phyloP scores from a whole-genome alignment of 1,284 basidiomycete species.

The Mycosarcoma maydis region DNA sequence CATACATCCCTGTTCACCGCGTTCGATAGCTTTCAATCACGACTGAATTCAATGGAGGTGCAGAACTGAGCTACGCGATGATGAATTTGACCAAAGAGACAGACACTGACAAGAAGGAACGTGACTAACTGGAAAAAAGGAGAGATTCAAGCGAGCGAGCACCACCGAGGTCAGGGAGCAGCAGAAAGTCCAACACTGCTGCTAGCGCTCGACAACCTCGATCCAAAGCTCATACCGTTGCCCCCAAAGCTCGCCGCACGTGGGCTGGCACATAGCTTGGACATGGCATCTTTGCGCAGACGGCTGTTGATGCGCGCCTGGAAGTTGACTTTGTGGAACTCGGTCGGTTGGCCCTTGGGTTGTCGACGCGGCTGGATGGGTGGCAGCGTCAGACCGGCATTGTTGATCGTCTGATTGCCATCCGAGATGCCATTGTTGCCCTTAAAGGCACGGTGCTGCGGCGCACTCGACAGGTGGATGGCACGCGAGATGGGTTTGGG shows the following conservation, averaged over 20 bases:
- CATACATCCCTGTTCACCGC: too few species aligned
- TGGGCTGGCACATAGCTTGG: slow-evolving; percentile 58
- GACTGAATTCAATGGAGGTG: too few species aligned
- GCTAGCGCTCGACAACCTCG: slow-evolving; percentile 32
- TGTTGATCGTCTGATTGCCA: slow-evolving; percentile 18
- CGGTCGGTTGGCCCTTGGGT: slow-evolving; percentile 59
- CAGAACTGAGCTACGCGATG: too few species aligned
- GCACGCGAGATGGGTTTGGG: slow-evolving; percentile 47
- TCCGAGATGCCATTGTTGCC: slow-evolving; percentile 6
- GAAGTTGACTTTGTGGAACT: slow-evolving; percentile 60
- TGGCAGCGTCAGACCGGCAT: slow-evolving; percentile 34
- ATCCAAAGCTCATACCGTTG: slow-evolving; percentile 45
- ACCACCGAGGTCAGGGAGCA: slow-evolving; percentile 5
- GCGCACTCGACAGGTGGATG: slow-evolving; percentile 47
- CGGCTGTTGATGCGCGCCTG: slow-evolving; percentile 53
- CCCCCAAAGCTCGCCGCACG: slow-evolving; percentile 51
- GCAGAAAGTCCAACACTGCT: slow-evolving; percentile 26
- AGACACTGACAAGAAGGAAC: background rate
- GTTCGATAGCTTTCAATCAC: too few species aligned
- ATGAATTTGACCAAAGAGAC: background rate
- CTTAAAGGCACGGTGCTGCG: slow-evolving; percentile 48
- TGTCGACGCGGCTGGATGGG: slow-evolving; percentile 56
- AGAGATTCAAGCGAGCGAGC: background rate
- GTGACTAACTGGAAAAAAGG: background rate
- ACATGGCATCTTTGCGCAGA: slow-evolving; percentile 60